A percentile compares a stretch with the other conserved stretches of the same genome.
These are phyloP conservation scores for Hordeum marinum DNA, from an alignment of 176 grass and related monocot species.

Conservation along the genomic window DNA sequence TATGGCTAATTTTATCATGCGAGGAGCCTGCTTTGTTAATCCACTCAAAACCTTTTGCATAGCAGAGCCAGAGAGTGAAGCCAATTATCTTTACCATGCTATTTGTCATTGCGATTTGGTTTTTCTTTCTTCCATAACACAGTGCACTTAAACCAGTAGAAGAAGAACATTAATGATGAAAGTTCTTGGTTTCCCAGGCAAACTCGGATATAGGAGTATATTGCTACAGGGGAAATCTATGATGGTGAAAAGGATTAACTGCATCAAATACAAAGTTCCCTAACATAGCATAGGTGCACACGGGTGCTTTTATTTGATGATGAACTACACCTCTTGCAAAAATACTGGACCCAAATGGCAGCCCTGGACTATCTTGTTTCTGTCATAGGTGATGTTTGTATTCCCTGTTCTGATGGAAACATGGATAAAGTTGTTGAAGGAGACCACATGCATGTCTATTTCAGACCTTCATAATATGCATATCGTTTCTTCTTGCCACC, in stretches of 20 bases:
- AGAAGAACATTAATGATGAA: conserved; percentile 69
- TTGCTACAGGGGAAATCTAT: conserved; percentile 90
- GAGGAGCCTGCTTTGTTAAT: no score
- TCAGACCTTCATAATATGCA: neutral
- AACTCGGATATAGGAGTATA: conserved; percentile 79
- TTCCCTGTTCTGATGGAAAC: conserved; percentile 90
- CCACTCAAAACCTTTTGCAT: no score
- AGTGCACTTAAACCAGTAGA: no score
- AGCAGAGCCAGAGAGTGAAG: no score
- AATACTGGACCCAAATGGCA: conserved; percentile 89
- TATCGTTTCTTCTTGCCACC: neutral
- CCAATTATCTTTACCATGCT: no score
- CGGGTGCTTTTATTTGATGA: conserved; percentile 80
- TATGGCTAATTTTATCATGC: no score
- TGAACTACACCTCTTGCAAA: conserved; percentile 66
- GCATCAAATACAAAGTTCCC: conserved; percentile 60
- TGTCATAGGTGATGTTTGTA: conserved; percentile 72
- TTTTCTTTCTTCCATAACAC: no score
- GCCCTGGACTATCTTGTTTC: conserved; percentile 95
- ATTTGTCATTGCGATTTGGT: no score
- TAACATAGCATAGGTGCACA: conserved; percentile 77
- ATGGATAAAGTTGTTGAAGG: conserved; percentile 98
- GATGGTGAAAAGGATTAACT: conserved; percentile 71
- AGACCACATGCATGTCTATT: conserved; percentile 60
- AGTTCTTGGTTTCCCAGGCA: conserved; percentile 64